Evolutionary conservation across 1,284 basidiomycete genomes (phyloP), one percentile per base, ranked within the genome.

Genomic region (Papiliotrema laurentii): DNA sequence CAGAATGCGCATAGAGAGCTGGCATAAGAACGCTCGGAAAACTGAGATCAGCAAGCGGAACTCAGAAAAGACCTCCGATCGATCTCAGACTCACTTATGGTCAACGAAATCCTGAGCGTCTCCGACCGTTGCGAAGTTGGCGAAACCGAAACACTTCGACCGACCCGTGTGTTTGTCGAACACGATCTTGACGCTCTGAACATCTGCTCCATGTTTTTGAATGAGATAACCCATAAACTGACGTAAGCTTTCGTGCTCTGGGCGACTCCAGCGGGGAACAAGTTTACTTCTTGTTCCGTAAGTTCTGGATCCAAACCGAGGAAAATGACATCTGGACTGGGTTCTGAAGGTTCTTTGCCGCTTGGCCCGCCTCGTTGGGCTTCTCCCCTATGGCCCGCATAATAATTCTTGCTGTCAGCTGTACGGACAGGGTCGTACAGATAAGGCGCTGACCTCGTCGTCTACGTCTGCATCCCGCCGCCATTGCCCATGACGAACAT

Each of bases 141-240:
- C 91, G 73, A 97, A 97, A 45, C 90, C 92, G 69, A 93, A 94
- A 63, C 87, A 85, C 76, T 92, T 92, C 47, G 89, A 91, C 55
- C 80, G 74, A 80, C 90, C 89, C 82, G 89, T 84, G 80, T 81
- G 80, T 81, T 87, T 86, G 74, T 96, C 92, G 78, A 87, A 83
- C 71, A 93, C 91, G 60, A 97, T 90, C 63, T 89, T 93, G 64
- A 89, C 86, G 18, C 57, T 59, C 34, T 76, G 74, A 40, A 77
- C 55, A 9, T 56, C 45, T 6, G 69, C 69, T 34, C 63, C 51
- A 56, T 83, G 83, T 67, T 86, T 79, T 53, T 79, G 80, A 50
- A 81, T 77, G 54, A 93, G 81, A 73, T 83, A 88, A 50, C 83
- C 81, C 76, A 86, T 83, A 64, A 90, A 80, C 87, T 89, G 75